phyloP scores from a whole-genome alignment of 148 eudicot species.

The Tetragonia tetragonoides region DNA sequence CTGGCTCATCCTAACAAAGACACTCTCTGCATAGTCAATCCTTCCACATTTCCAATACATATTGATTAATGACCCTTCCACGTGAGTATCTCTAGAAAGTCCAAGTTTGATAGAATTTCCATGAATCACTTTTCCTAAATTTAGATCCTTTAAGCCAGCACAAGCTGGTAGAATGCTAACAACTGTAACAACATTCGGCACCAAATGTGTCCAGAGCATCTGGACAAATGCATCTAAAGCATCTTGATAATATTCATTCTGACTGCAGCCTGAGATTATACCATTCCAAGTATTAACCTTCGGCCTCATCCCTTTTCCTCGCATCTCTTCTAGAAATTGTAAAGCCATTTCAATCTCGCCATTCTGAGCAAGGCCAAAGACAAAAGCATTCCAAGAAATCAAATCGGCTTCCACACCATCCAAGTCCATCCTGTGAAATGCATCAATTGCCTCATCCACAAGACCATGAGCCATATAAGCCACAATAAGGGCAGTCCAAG shows the following conservation, averaged over 20 bases:
- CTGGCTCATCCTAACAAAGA: constrained; percentile 30
- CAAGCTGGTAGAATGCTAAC: constrained; percentile 48
- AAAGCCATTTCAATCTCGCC: constrained; percentile 51
- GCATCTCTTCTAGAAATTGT: constrained; percentile 39
- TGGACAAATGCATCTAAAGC: constrained; percentile 40
- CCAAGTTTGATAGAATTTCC: constrained; percentile 42
- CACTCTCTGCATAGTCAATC: constrained; percentile 36
- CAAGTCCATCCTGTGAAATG: constrained; percentile 44
- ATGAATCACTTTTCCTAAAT: constrained; percentile 44
- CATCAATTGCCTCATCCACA: constrained; percentile 36
- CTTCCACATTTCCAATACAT: constrained; percentile 53
- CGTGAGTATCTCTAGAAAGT: constrained; percentile 32
- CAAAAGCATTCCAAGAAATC: constrained; percentile 55
- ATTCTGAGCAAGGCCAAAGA: constrained; percentile 45
- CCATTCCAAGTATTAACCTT: constrained; percentile 53
- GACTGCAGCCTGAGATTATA: constrained; percentile 52
- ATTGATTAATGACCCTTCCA: constrained; percentile 42
- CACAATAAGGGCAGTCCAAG: constrained; percentile 62
- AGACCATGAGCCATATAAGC: constrained; percentile 46
- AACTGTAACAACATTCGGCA: constrained; percentile 44
- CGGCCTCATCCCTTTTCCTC: constrained; percentile 39
- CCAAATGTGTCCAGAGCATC: constrained; percentile 33
- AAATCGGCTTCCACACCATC: constrained; percentile 46
- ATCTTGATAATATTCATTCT: constrained; percentile 37
- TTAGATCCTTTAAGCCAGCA: constrained; percentile 38